A percentile compares a stretch with the other conserved stretches of the same genome.
Conservation (phyloP, 2,329 filamentous ascomycete genomes). For the Pseudocercospora cruenta region DNA sequence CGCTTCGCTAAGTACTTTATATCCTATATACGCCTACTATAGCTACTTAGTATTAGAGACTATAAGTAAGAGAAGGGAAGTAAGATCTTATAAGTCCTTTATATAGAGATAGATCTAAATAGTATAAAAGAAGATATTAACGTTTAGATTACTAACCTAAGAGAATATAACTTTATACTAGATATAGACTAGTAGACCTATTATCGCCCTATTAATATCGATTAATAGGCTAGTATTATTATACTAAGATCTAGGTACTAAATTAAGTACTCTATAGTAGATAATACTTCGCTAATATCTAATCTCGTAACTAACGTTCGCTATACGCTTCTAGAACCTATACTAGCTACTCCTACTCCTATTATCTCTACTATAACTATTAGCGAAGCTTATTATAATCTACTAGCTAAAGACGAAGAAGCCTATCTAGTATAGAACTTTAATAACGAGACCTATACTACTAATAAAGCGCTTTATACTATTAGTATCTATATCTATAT, state of each 20-base stretch:
- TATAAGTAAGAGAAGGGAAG: not conserved
- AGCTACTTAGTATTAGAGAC: not conserved
- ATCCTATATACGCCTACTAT: not conserved
- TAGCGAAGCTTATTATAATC: not conserved
- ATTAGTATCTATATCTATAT: not conserved
- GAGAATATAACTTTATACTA: not conserved
- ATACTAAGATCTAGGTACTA: not conserved
- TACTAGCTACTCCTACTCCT: not conserved
- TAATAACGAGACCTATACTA: not conserved
- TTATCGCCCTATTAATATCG: not conserved
- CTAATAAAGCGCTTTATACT: not conserved
- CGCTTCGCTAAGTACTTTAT: not conserved
- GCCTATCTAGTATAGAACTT: not conserved
- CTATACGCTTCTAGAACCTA: not conserved
- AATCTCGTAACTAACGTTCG: not conserved
- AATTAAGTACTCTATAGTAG: not conserved
- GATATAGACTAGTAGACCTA: not conserved
- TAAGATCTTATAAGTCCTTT: not conserved
- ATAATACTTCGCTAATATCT: not conserved
- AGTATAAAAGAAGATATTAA: not conserved
- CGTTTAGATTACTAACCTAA: not conserved
- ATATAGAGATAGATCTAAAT: not conserved
- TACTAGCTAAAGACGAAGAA: not conserved
- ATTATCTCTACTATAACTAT: not conserved
- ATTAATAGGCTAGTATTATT: not conserved